Evolutionary conservation across 768 basidiomycete genomes (phyloP), one percentile per base, ranked within the genome.

Genomic region (Trametes punicea): DNA sequence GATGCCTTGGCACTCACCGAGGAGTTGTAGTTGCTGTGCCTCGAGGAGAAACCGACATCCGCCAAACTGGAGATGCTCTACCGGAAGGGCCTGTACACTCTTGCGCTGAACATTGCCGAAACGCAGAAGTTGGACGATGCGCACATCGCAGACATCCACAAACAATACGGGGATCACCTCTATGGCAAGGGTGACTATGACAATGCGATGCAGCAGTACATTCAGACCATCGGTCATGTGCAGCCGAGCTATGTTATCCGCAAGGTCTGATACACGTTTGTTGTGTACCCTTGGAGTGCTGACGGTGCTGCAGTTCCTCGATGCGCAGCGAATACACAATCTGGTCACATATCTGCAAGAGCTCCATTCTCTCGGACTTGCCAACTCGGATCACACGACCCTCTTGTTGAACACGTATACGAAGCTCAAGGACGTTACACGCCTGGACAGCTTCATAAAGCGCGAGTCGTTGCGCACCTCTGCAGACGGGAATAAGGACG

Each of bases 321-420:
- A 97, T 62, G 93, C 96, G 0, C 97, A 98, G 67, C 79, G 95
- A 2, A 97, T 98, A 52, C 89, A 94, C 60, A 93, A 95, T 67
- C 87, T 99, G 49, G 94, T 91, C 27, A 90, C 90, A 1, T 99
- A 98, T 70, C 80, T 99, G 0, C 95, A 98, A 79, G 95, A 96
- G 69, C 77, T 99, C 0, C 97, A 99, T 67, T 79, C 90, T 1
- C 78, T 87, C 0, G 88, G 90, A 0, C 83, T 96, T 6, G 96
- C 97, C 26, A 98, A 96, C 65, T 84, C 93, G 0, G 95, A 98
- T 64, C 96, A 98, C 66, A 99, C 97, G 0, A 98, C 97, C 0
- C 84, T 99, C 7, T 81, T 99, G 3, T 82, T 99, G 23, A 98
- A 98, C 68, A 94, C 95, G 6, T 98, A 97, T 71, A 97, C 97